Evolutionary conservation across 495 filamentous ascomycete species (phyloP).

Genomic region (Viridothelium virens): DNA sequence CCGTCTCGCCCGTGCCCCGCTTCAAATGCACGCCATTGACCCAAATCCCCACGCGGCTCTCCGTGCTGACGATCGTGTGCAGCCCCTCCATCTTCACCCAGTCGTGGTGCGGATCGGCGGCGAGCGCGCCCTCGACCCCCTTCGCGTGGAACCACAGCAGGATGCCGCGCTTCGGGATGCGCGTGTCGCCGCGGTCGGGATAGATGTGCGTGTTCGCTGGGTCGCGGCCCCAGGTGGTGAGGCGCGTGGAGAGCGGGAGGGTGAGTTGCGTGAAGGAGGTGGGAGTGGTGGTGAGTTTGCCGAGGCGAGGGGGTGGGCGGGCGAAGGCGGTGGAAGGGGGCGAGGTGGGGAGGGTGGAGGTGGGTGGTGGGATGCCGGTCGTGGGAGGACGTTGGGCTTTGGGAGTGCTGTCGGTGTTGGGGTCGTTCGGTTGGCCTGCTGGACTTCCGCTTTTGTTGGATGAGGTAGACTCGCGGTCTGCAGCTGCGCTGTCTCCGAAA

Average conservation of each 20-base stretch:
- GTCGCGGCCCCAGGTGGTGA: constrained; percentile 70
- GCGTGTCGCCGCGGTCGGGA: constrained; percentile 49
- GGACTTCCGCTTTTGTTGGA: neutral
- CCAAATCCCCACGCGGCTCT: constrained; percentile 59
- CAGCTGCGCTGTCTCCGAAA: neutral
- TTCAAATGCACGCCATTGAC: constrained; percentile 59
- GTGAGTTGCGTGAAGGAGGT: constrained; percentile 49
- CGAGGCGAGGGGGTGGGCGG: constrained; percentile 40
- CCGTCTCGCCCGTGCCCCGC: constrained; percentile 38
- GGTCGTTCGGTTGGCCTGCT: neutral
- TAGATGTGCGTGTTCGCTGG: constrained; percentile 54
- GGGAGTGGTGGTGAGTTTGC: constrained; percentile 36
- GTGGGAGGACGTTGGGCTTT: neutral
- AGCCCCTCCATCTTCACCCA: constrained; percentile 49
- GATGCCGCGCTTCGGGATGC: constrained; percentile 74
- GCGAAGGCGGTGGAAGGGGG: constrained; percentile 22
- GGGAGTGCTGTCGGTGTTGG: neutral
- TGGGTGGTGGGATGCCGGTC: constrained; percentile 12
- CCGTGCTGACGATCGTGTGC: constrained; percentile 62
- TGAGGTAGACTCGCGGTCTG: too few relatives aligned
- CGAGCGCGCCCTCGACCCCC: constrained; percentile 44
- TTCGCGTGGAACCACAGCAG: constrained; percentile 65
- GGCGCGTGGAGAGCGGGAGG: constrained; percentile 53
- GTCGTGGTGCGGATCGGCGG: constrained; percentile 47
- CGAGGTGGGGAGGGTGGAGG: too few relatives aligned